These are phyloP conservation scores for Warburgia ugandensis DNA, from an alignment of 164 flowering plant genomes.

Conservation along the genomic window DNA sequence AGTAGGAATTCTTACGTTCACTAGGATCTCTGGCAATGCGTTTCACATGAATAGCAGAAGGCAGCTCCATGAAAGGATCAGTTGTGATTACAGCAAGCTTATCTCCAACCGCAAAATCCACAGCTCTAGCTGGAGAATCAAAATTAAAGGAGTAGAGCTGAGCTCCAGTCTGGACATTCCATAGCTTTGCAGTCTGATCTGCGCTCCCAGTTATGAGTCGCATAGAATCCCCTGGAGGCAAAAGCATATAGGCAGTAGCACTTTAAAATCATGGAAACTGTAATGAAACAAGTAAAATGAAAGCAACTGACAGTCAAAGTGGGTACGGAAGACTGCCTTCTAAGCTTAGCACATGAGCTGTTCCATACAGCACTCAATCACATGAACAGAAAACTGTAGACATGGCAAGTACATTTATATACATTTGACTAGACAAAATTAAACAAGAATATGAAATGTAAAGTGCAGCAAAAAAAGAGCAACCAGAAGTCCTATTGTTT, in stretches of 20 bases:
- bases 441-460: too few relatives aligned
- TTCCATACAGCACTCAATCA: too few relatives aligned
- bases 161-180: slow-evolving; percentile 68
- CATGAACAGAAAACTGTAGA: too few relatives aligned
- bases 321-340: too few relatives aligned
- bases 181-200: slow-evolving; percentile 75
- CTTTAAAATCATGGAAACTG: too few relatives aligned
- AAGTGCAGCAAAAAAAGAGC: too few relatives aligned
- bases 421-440: too few relatives aligned
- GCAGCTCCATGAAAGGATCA: slow-evolving; percentile 80
- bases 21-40: slow-evolving; percentile 52
- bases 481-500: too few relatives aligned
- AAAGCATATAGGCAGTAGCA: not conserved
- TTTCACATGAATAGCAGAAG: slow-evolving; percentile 83
- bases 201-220: slow-evolving; percentile 84
- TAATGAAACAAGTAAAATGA: too few relatives aligned
- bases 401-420: too few relatives aligned
- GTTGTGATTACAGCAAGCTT: slow-evolving; percentile 79
- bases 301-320: too few relatives aligned
- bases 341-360: too few relatives aligned
- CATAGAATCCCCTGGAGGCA: slow-evolving; percentile 54
- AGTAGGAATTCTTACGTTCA: slow-evolving; percentile 47
- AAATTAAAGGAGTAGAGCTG: slow-evolving; percentile 57
- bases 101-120: slow-evolving; percentile 75
- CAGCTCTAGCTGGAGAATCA: slow-evolving; percentile 73